Conservation (phyloP, 192 early-diverging fungal genomes). For the Backusella westeae region DNA sequence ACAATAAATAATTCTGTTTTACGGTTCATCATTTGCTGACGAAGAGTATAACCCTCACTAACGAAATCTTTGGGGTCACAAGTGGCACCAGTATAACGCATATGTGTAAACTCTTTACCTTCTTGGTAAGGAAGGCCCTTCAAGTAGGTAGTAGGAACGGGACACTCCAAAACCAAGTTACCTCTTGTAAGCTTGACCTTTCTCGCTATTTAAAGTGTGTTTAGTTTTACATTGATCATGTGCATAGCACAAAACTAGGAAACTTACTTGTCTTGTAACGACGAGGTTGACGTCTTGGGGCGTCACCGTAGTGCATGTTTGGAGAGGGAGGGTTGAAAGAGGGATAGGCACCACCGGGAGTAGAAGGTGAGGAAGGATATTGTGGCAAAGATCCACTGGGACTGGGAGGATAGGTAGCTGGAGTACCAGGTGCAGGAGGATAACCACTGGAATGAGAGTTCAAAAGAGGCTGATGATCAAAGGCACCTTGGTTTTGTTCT, state of each 20-base stretch:
- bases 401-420: slow-evolving; percentile 14
- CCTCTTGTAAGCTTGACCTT: slow-evolving; percentile 60
- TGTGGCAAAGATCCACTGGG: slow-evolving; percentile 7
- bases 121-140: slow-evolving; percentile 40
- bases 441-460: slow-evolving; percentile 13
- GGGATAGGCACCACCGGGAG: slow-evolving; percentile 15
- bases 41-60: slow-evolving; percentile 56
- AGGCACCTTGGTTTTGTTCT: slow-evolving; percentile 3
- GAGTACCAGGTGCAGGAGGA: slow-evolving; percentile 27
- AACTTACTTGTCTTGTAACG: slow-evolving; percentile 51
- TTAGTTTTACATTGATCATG: not conserved
- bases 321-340: slow-evolving; percentile 30
- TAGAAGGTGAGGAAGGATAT: slow-evolving; percentile 28
- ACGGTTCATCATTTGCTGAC: slow-evolving; percentile 61
- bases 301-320: slow-evolving; percentile 32
- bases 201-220: slow-evolving; percentile 15
- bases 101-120: slow-evolving; percentile 70
- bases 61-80: slow-evolving; percentile 64
- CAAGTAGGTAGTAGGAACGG: slow-evolving; percentile 56
- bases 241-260: not conserved
- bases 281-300: slow-evolving; percentile 46
- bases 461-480: slow-evolving; percentile 28
- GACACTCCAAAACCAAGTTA: slow-evolving; percentile 72
- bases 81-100: slow-evolving; percentile 73
- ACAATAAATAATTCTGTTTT: slow-evolving; percentile 79